Evolutionary conservation across 139 green algal genomes (phyloP), one percentile per base, ranked within the genome.

Genomic region (Diplosphaera chodatii): DNA sequence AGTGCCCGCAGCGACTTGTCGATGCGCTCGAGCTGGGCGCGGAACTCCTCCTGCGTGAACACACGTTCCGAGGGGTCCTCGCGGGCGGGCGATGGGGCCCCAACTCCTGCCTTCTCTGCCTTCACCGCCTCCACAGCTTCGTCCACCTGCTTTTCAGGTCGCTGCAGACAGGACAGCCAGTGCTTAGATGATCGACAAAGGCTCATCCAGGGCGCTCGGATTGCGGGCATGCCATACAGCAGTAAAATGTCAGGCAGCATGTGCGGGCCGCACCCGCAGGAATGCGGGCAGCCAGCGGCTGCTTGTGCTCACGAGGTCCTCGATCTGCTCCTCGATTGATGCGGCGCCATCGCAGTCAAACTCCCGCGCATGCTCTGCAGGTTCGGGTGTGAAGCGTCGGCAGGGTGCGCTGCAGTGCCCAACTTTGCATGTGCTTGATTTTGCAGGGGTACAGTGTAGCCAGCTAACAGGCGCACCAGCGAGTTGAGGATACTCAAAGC

Each of bases 1-100:
- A 96, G 82, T 5, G 89, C 86, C 25, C 89, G 76, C 63, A 95
- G 78, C 33, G 75, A 74, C 16, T 65, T 74, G 59, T 92, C 86
- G 25, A 96, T 87, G 48, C 80, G 77, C 32, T 55, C 76, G 29
- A 96, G 80, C 74, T 94, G 75, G 15, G 80, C 76, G 69, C 80
- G 75, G 74, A 96, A 96, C 81, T 93, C 63, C 64, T 95, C 68
- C 33, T 73, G 55, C 23, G 55, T 76, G 29, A 82, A 66, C 29
- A 31, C 37, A 25, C 25, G 48, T 10, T 18, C 16, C 10, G 48
- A n/a, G 48, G 48, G 13, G 16, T 25, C 10, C 16, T 23, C 16
- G 16, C 48, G n/a, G n/a, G n/a, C n/a, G n/a, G n/a, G n/a, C n/a
- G n/a, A n/a, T n/a, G n/a, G n/a, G n/a, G n/a, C n/a, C n/a, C n/a